Base-by-base conservation (phyloP, 805 yeast genomes). In the Komagataella ulmi region DNA sequence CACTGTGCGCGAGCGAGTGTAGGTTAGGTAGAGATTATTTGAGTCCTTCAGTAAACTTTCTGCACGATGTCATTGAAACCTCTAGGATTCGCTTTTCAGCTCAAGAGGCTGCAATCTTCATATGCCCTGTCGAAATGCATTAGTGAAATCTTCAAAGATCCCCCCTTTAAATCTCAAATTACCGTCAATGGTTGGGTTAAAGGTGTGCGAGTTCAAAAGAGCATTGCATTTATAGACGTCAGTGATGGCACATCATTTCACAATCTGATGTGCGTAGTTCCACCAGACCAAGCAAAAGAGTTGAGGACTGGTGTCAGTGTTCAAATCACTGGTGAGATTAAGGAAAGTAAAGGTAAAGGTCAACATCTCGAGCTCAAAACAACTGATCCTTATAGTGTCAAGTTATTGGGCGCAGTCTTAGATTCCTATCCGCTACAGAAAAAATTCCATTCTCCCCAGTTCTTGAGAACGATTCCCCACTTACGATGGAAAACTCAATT, bases 361-460 rank as follows among this genome's bases (percentile, higher is more conserved):
- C 85, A 82, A 58, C 62, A 63, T 0, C 73, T 65, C 54, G 91
- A 84, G 62, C 59, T 84, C 24, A 70, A 68, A 55, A 65, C 69
- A 1, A 45, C 52, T 3, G 58, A 59, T 0, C 62, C 67, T 44
- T 61, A 63, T 6, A 63, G 65, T 2, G 61, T 85, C 2, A 54
- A 64, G 12, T 61, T 88, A 1, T 54, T 83, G 3, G 97, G 97
- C 0, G 67, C 70, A 36, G 83, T 86, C 0, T 72, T 76, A 0
- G 76, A 75, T 2, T 64, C 70, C 44, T 93, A 84, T 62, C 97
- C 97, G 0, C 68, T 93, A 49, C 97, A 89, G 59, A 90, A 89
- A 61, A 89, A 89, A 62, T 69, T 69, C 24, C 91, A 83, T 55
- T 67, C 87, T 1, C 63, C 78, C 14, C 85, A 81, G 55, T 83